These are phyloP conservation scores for Alternaria panax DNA, from an alignment of 2,329 filamentous ascomycete genomes.

Conservation along the genomic window DNA sequence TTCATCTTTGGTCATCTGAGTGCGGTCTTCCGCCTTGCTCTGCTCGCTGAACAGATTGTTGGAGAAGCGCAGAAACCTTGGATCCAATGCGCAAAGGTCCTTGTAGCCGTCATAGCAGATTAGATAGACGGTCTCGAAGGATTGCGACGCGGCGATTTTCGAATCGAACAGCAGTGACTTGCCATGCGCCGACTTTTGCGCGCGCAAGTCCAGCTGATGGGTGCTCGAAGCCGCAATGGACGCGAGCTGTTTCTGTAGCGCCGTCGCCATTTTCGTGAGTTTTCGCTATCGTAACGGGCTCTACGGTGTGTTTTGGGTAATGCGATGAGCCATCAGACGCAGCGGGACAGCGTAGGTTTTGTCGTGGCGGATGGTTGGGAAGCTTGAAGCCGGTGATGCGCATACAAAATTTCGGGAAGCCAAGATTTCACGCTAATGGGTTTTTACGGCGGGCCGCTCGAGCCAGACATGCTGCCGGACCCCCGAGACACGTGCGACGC, in stretches of 20 bases:
- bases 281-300: not conserved
- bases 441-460: slow-evolving; percentile 21
- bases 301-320: not conserved
- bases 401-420: slow-evolving; percentile 27
- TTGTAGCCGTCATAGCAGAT: slow-evolving; percentile 89
- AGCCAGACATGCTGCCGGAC: slow-evolving; percentile 13
- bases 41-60: slow-evolving; percentile 89
- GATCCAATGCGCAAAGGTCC: slow-evolving; percentile 87
- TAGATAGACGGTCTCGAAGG: slow-evolving; percentile 85
- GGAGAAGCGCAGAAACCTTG: slow-evolving; percentile 76
- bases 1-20: slow-evolving; percentile 80
- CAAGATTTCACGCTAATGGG: slow-evolving; percentile 34
- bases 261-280: slow-evolving; percentile 68
- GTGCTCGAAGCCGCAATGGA: slow-evolving; percentile 90
- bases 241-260: slow-evolving; percentile 92
- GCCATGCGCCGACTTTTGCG: slow-evolving; percentile 88
- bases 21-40: slow-evolving; percentile 87
- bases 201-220: slow-evolving; percentile 88
- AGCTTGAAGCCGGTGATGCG: slow-evolving; percentile 10
- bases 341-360: slow-evolving; percentile 20
- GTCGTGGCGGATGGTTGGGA: slow-evolving; percentile 26
- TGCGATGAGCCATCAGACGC: slow-evolving; percentile 37
- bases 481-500: slow-evolving; percentile 19
- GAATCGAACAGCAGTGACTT: slow-evolving; percentile 95
- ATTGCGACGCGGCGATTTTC: slow-evolving; percentile 83